These are phyloP conservation scores for Atkinsonella hypoxylon DNA, from an alignment of 2,329 filamentous ascomycete genomes.

Conservation along the genomic window DNA sequence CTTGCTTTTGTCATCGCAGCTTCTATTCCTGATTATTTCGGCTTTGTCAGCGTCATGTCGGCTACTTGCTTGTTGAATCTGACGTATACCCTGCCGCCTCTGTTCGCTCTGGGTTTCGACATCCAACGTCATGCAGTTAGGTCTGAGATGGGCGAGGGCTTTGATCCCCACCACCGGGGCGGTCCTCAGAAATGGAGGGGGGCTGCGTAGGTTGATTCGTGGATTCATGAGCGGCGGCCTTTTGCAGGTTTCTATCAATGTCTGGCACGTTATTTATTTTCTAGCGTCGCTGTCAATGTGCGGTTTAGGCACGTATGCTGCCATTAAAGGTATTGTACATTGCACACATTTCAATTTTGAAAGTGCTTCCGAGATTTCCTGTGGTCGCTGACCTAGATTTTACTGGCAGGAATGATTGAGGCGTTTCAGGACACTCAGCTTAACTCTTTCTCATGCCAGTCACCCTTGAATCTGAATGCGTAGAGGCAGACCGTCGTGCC, in stretches of 20 bases:
- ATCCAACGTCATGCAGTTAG: constrained; percentile 10
- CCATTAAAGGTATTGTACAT: constrained; percentile 4
- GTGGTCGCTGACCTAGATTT: not conserved
- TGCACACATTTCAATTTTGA: no score
- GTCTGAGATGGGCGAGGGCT: constrained; percentile 9
- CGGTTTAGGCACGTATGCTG: constrained; percentile 9
- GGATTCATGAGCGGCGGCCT: constrained; percentile 7
- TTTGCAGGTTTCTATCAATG: constrained; percentile 5
- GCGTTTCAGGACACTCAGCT: constrained; percentile 11
- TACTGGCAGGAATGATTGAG: constrained; percentile 5
- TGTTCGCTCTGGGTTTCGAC: constrained; percentile 11
- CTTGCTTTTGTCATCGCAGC: constrained; percentile 43
- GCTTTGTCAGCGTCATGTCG: constrained; percentile 35
- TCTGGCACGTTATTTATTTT: constrained; percentile 7
- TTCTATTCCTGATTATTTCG: constrained; percentile 39
- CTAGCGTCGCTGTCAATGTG: constrained; percentile 9
- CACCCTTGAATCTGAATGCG: constrained; percentile 8
- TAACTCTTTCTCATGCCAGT: constrained; percentile 11
- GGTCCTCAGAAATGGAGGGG: constrained; percentile 3
- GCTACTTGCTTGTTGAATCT: constrained; percentile 45
- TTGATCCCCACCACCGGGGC: constrained; percentile 8
- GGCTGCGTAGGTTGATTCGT: constrained; percentile 4
- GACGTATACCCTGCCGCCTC: constrained; percentile 45
- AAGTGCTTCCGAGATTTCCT: no score
- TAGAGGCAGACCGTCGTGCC: not conserved